Evolutionary conservation across 2,329 filamentous ascomycete genomes (phyloP), one percentile per base, ranked within the genome.

Genomic region (Trichoderma sp.): DNA sequence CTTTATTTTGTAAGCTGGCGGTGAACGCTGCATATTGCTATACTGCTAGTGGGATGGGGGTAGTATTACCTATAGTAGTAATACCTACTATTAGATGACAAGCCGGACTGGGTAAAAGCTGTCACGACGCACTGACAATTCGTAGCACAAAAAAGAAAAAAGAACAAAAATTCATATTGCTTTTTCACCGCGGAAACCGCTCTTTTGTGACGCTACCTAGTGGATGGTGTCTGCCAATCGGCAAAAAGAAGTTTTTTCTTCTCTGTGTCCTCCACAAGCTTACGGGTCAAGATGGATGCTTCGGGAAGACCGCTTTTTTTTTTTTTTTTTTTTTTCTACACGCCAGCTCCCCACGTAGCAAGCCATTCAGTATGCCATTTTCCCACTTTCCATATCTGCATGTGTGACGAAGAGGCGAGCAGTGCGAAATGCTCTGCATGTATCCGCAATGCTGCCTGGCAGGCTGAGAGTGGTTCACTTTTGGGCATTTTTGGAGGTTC

Each of bases 21-120:
- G 60, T 64, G 60, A 64, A 64, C 5, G 60, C 60, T 55, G 60
- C 60, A 64, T 64, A 54, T 64, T 43, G 37, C 60, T 54, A 54
- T 43, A 10, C 18, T 43, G 16, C 18, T 43, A 43, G 39, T 43
- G 39, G 39, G 1, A 43, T 43, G 39, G 39, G 39, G 39, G 39
- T 39, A 43, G 37, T 43, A n/a, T n/a, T 43, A n/a, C 39, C 39
- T 49, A 11, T 2, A 3, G 8, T 32, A 24, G 46, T 24, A n/a
- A n/a, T n/a, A n/a, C n/a, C n/a, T n/a, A n/a, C n/a, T n/a, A n/a
- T n/a, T n/a, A 49, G 32, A 30, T 52, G 34, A 37, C 43, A 55
- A 21, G 49, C 28, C 52, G 2, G 52, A 32, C 52, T n/a, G 52
- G 52, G 60, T 64, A 64, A 39, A 64, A 43, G 49, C 51, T 55